Evolutionary conservation across 2,329 filamentous ascomycete species (phyloP), one percentile per base, ranked within the genome.

Genomic region (Talaromyces sp.): DNA sequence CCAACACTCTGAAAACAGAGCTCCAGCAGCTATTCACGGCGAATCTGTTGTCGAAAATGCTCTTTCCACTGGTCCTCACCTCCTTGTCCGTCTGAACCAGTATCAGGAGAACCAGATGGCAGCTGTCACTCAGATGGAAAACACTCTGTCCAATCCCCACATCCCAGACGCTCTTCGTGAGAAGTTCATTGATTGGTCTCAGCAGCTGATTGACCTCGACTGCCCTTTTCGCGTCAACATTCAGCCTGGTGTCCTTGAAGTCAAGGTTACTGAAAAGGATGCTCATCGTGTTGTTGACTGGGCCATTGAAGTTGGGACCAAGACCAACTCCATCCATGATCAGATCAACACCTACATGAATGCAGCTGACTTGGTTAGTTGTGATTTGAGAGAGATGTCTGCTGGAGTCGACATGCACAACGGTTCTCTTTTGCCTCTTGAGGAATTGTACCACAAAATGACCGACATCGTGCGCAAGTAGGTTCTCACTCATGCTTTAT

Each of bases 391-490:
- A 31, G 39, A 43, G 8, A 63, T 63, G 61, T 35, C 33, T 31
- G 50, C 27, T 57, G 37, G 50, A 3, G 15, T 57, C 31, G 50
- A 63, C 31, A 37, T 63, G 27, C 27, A 25, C 39, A 17, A 39
- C 11, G 61, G 27, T n/a, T 33, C 39, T 47, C 50, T 27, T 47
- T 19, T 63, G 1, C 45, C 37, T 37, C 15, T 47, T 7, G 61
- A 63, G 31, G 61, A 63, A 8, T 7, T 63, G 7, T 63, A 63
- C 11, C 61, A 63, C 41, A 63, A 63, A 9, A 63, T 63, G 61
- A 15, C 39, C 19, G 50, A 57, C 8, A 22, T 57, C n/a, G 50
- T 63, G 33, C 61, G 41, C 17, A 47, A 49, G 61, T 63, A 57
- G 27, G 61, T 63, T 5, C 19, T 47, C 27, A 27, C 22, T 13